Conservation (phyloP, 176 grass and related monocot species). For the Microstegium vimineum region DNA sequence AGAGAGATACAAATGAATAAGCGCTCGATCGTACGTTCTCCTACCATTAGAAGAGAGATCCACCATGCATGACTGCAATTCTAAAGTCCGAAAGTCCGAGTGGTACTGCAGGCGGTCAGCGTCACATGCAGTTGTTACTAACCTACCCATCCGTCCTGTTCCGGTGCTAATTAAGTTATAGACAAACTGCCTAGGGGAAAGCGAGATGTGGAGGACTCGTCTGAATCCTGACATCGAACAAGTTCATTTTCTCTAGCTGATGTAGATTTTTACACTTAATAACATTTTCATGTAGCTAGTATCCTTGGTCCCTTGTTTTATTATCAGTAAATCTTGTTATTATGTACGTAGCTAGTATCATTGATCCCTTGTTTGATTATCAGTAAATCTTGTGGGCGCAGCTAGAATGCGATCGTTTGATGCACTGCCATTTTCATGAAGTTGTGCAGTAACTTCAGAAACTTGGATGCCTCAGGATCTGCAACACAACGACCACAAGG, state of each 20-base stretch:
- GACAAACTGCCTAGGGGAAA: neutral
- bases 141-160: constrained; percentile 4
- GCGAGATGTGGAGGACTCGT: constrained; percentile 21
- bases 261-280: neutral
- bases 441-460: neutral
- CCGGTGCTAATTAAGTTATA: neutral
- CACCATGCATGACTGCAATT: neutral
- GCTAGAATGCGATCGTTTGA: neutral
- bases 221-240: neutral
- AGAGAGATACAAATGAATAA: neutral
- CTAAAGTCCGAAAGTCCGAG: neutral
- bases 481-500: neutral
- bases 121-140: constrained; percentile 21
- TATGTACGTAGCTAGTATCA: no score
- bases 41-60: neutral
- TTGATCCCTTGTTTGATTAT: no score
- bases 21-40: neutral
- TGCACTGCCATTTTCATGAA: neutral
- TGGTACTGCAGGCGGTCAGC: constrained; percentile 9
- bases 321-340: no score
- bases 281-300: no score
- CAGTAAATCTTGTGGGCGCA: neutral
- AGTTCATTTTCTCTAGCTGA: neutral
- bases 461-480: neutral
- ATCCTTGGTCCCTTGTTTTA: neutral